Percentiles rank a stretch among this genome's conserved stretches.
Evolutionary conservation across 2,329 filamentous ascomycete species (phyloP).

Genomic region (Graphilbum fragrans): DNA sequence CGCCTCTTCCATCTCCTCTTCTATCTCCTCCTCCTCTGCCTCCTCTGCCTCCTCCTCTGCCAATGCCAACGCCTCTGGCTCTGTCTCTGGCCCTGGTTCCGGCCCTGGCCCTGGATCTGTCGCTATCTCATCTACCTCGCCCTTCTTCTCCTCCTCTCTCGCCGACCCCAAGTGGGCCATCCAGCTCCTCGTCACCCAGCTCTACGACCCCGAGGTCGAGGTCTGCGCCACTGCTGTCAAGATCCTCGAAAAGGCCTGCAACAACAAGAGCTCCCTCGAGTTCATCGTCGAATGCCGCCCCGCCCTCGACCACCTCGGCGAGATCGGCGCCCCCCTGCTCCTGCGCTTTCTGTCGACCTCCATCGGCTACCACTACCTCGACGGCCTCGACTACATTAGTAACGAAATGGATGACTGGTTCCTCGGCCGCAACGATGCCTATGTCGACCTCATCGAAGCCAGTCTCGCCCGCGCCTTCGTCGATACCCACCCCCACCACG

Average conservation of each 20-base stretch:
- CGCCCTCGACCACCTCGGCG: slow-evolving; percentile 85
- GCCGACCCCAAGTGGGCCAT: slow-evolving; percentile 94
- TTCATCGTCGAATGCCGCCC: slow-evolving; percentile 95
- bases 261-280: slow-evolving; percentile 79
- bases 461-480: slow-evolving; percentile 56
- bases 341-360: slow-evolving; percentile 90
- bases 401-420: slow-evolving; percentile 99
- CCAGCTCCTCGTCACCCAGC: slow-evolving; percentile 87
- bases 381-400: slow-evolving; percentile 95
- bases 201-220: slow-evolving; percentile 94
- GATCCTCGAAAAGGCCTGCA: slow-evolving; percentile 94
- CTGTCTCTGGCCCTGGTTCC: no score
- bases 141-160: no score
- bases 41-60: no score
- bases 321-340: slow-evolving; percentile 88
- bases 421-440: slow-evolving; percentile 89
- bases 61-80: no score
- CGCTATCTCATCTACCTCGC: no score
- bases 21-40: no score
- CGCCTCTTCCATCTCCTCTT: no score
- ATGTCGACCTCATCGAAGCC: slow-evolving; percentile 90
- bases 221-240: slow-evolving; percentile 95
- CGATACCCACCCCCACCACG: slow-evolving; percentile 42
- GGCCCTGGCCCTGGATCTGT: no score
- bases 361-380: slow-evolving; percentile 93